Evolutionary conservation across 306 rosid genomes (phyloP).

Genomic region (Prunus campanulata): DNA sequence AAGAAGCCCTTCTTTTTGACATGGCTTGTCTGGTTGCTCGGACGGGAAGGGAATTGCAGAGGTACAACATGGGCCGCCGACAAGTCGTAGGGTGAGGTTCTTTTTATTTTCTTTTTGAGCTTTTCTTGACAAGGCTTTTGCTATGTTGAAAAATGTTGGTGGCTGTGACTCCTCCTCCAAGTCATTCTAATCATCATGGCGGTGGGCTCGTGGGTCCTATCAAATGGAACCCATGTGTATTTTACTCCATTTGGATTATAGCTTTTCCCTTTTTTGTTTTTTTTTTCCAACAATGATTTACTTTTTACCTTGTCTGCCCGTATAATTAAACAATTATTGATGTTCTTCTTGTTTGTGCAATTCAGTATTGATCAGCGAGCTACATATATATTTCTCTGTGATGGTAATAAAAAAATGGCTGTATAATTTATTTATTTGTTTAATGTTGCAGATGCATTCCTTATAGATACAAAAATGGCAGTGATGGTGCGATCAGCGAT

Average conservation of each 20-base stretch:
- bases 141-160: not conserved
- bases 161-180: not conserved
- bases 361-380: too few species aligned
- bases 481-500: slow-evolving; percentile 35
- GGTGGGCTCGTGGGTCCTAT: not conserved
- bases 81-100: slow-evolving; percentile 88
- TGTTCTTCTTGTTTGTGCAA: too few species aligned
- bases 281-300: not conserved
- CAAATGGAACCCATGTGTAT: not conserved
- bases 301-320: not conserved
- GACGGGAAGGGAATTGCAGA: slow-evolving; percentile 81
- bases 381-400: not conserved
- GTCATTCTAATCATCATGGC: not conserved
- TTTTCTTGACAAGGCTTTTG: not conserved
- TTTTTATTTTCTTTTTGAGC: not conserved
- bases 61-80: slow-evolving; percentile 84
- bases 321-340: too few species aligned
- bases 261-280: not conserved
- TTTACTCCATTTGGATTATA: not conserved
- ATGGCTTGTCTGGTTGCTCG: slow-evolving; percentile 87
- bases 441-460: slow-evolving; percentile 82
- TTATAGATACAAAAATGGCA: slow-evolving; percentile 61
- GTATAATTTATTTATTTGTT: not conserved
- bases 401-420: not conserved
- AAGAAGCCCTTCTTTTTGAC: too few species aligned